A percentile compares a stretch with the other conserved stretches of the same genome.
Conservation (phyloP, 1,284 basidiomycete species). For the Termitomyces sp. region DNA sequence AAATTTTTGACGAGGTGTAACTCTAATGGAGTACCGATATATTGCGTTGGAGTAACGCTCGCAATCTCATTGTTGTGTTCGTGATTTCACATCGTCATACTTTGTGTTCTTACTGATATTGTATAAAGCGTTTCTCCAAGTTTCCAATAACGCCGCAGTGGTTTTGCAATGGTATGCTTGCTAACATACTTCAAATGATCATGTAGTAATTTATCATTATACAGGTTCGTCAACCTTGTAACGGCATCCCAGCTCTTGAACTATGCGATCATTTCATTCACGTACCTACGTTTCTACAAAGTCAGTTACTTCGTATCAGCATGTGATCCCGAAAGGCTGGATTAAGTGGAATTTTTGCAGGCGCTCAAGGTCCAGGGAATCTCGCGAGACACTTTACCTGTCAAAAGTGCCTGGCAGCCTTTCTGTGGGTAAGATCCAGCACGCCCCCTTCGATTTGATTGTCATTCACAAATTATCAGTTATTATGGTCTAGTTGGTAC, state of each 20-base stretch:
- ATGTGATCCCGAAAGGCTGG: not conserved
- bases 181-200: not conserved
- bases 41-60: constrained; percentile 36
- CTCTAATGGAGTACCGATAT: constrained; percentile 59
- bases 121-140: constrained; percentile 36
- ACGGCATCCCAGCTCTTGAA: constrained; percentile 44
- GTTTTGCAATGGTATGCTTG: constrained; percentile 40
- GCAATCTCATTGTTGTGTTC: constrained; percentile 37
- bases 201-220: not conserved
- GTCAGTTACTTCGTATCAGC: constrained; percentile 20
- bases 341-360: constrained; percentile 22
- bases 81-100: constrained; percentile 11
- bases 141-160: constrained; percentile 41
- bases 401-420: constrained; percentile 44
- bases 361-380: constrained; percentile 62
- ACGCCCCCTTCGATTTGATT: not conserved
- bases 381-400: constrained; percentile 51
- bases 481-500: constrained; percentile 42
- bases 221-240: constrained; percentile 43
- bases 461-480: constrained; percentile 19
- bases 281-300: constrained; percentile 40
- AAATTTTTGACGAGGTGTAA: constrained; percentile 51
- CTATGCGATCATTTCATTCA: constrained; percentile 42
- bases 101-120: not conserved
- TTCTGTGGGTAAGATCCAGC: constrained; percentile 42